phyloP scores from a whole-genome alignment of 768 basidiomycete species.

The Cystobasidiopsis lactophilus region DNA sequence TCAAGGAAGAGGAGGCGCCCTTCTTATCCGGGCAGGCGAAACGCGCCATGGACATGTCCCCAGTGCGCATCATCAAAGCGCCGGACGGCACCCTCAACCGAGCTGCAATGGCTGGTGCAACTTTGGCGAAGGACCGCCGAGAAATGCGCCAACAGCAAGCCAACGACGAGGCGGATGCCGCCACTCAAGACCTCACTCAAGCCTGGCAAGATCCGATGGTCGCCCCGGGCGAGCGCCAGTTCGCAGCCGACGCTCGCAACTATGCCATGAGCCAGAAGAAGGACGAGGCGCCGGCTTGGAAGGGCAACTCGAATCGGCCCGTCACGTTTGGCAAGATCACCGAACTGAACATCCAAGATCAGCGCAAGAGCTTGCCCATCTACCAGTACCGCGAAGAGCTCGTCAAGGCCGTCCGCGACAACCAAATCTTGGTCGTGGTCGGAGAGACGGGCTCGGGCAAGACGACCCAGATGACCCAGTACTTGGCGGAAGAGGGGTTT shows the following conservation, averaged over 20 bases:
- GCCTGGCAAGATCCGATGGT: conserved; percentile 99
- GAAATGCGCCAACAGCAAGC: conserved; percentile 84
- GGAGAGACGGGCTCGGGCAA: conserved; percentile 98
- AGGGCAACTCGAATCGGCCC: conserved; percentile 49
- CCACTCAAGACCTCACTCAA: conserved; percentile 78
- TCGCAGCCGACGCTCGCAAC: conserved; percentile 70
- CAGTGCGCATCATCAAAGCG: conserved; percentile 94
- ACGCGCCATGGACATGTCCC: conserved; percentile 78
- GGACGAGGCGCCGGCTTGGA: conserved; percentile 81
- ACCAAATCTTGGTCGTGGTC: conserved; percentile 93
- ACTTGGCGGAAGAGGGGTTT: conserved; percentile 81
- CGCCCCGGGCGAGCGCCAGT: conserved; percentile 57
- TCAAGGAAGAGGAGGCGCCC: conserved; percentile 86
- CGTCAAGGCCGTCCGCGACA: conserved; percentile 73
- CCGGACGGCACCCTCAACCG: conserved; percentile 93
- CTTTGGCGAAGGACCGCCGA: conserved; percentile 79
- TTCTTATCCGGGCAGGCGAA: conserved; percentile 95
- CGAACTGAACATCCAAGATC: conserved; percentile 70
- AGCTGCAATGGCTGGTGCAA: conserved; percentile 79
- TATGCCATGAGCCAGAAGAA: conserved; percentile 29
- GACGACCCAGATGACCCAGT: conserved; percentile 98
- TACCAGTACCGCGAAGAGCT: conserved; percentile 81
- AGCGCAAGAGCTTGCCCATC: conserved; percentile 72
- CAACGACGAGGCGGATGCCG: conserved; percentile 81
- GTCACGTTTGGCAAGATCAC: conserved; percentile 92